phyloP scores from a whole-genome alignment of 2,329 filamentous ascomycete species.

The Botryosphaeria dothidea region DNA sequence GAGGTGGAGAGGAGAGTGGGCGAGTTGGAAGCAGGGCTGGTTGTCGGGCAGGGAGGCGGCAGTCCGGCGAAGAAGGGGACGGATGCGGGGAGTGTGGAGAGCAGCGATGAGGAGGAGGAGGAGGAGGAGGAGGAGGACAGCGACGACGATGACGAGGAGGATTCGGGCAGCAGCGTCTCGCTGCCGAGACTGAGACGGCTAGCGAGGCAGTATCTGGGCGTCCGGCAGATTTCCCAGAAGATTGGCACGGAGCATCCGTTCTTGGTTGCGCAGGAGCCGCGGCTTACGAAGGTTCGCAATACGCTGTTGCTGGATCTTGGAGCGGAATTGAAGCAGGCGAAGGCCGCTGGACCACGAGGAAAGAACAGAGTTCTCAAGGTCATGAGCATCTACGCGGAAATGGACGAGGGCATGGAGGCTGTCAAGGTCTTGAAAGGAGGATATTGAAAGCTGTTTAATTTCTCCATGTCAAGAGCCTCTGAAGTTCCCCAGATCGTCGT shows the following conservation, averaged over 20 bases:
- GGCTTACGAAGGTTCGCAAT: slow-evolving; percentile 60
- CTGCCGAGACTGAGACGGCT: slow-evolving; percentile 54
- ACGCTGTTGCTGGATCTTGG: slow-evolving; percentile 67
- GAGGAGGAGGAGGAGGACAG: slow-evolving; percentile 37
- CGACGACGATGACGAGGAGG: slow-evolving; percentile 35
- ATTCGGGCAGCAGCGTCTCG: slow-evolving; percentile 29
- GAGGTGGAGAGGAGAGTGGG: slow-evolving; percentile 66
- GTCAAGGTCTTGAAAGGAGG: slow-evolving; percentile 48
- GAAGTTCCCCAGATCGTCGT: background rate
- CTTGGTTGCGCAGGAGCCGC: slow-evolving; percentile 56
- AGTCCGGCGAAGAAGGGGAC: slow-evolving; percentile 21
- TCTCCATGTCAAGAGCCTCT: background rate
- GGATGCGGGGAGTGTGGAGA: slow-evolving; percentile 27
- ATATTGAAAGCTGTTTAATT: slow-evolving; percentile 40
- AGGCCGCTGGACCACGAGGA: slow-evolving; percentile 39
- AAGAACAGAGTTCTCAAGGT: slow-evolving; percentile 54
- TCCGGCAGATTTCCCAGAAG: slow-evolving; percentile 53
- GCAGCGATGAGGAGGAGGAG: slow-evolving; percentile 31
- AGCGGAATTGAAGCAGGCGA: slow-evolving; percentile 61
- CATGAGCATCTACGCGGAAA: slow-evolving; percentile 60
- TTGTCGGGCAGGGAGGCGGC: slow-evolving; percentile 47
- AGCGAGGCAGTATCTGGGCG: slow-evolving; percentile 58
- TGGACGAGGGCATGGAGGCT: slow-evolving; percentile 62
- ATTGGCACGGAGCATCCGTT: slow-evolving; percentile 65
- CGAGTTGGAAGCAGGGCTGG: slow-evolving; percentile 63